These are phyloP conservation scores for Penicillium sp. DNA, from an alignment of 2,329 filamentous ascomycete species.

Conservation along the genomic window DNA sequence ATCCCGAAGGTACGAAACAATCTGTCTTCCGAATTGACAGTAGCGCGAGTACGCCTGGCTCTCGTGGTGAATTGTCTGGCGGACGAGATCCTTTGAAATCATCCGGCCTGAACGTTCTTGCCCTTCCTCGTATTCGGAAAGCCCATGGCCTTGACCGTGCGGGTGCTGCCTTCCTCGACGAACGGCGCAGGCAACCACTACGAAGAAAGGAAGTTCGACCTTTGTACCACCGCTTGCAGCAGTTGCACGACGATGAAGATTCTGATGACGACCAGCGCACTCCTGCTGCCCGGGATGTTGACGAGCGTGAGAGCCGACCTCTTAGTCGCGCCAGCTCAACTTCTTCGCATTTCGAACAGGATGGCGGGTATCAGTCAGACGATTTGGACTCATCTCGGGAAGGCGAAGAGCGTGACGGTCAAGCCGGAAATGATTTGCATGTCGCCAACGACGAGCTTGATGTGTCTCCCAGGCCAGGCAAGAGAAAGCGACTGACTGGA, in stretches of 20 bases:
- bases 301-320: slow-evolving; percentile 78
- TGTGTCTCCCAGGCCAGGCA: slow-evolving; percentile 56
- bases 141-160: slow-evolving; percentile 55
- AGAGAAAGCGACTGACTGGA: slow-evolving; percentile 70
- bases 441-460: slow-evolving; percentile 37
- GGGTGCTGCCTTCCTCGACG: slow-evolving; percentile 64
- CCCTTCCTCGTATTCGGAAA: slow-evolving; percentile 73
- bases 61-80: slow-evolving; percentile 40
- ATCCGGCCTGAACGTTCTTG: slow-evolving; percentile 55
- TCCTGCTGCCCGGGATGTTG: slow-evolving; percentile 69
- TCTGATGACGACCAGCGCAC: slow-evolving; percentile 77
- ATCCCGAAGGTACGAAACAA: slow-evolving; percentile 59
- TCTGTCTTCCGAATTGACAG: slow-evolving; percentile 58
- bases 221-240: slow-evolving; percentile 73
- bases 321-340: slow-evolving; percentile 64
- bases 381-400: slow-evolving; percentile 19
- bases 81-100: slow-evolving; percentile 38
- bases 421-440: slow-evolving; percentile 16
- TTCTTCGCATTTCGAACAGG: slow-evolving; percentile 50
- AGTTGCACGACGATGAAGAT: slow-evolving; percentile 73
- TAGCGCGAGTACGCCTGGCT: slow-evolving; percentile 61
- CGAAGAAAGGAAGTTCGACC: slow-evolving; percentile 66
- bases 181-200: slow-evolving; percentile 56
- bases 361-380: slow-evolving; percentile 39
- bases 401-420: slow-evolving; percentile 3